phyloP scores from a whole-genome alignment of 371 early-diverging fungal species.

The Hamiltosporidium tvaerminnensis region DNA sequence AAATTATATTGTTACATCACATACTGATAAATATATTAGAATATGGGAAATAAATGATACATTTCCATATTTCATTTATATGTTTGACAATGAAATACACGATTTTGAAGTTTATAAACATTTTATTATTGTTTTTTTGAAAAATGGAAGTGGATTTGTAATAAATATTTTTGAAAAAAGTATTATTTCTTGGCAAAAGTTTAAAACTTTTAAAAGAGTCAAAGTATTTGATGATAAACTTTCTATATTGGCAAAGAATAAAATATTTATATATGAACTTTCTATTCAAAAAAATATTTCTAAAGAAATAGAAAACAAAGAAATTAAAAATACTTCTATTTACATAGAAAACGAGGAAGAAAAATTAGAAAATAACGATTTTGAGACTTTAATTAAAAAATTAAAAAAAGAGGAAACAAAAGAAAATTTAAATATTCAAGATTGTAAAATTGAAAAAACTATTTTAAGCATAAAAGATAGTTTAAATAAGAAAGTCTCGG shows the following conservation, averaged over 20 bases:
- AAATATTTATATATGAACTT: conserved; percentile 6
- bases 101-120: no score
- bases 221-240: no score
- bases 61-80: no score
- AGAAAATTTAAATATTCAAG: conserved; percentile 2
- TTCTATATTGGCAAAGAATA: background rate
- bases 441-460: conserved; percentile 3
- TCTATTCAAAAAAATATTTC: conserved; percentile 17
- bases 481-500: no score
- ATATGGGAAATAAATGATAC: conserved; percentile 2
- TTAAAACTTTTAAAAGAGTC: no score
- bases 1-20: background rate
- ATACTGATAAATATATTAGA: conserved; percentile 13
- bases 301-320: conserved; percentile 16
- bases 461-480: no score
- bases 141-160: no score
- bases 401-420: conserved; percentile 1
- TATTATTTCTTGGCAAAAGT: no score
- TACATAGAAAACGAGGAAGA: conserved; percentile 8
- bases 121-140: no score
- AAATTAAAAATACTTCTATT: conserved; percentile 13
- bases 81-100: no score
- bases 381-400: conserved; percentile 17
- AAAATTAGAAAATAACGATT: conserved; percentile 3
- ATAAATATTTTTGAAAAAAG: no score